Evolutionary conservation across 495 filamentous ascomycete genomes (phyloP).

Genomic region (Aspergillus bertholletiae): DNA sequence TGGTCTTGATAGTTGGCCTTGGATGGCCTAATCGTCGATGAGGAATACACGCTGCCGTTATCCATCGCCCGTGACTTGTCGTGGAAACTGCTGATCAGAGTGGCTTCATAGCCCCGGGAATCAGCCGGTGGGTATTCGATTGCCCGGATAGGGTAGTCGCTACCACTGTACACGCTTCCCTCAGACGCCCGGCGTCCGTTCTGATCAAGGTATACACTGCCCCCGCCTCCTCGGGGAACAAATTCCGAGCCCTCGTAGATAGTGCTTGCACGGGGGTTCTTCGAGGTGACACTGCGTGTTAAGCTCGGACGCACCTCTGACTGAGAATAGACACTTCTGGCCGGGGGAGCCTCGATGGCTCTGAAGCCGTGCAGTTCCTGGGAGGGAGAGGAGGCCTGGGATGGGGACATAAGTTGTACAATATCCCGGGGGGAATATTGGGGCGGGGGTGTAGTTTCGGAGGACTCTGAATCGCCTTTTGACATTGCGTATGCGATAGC

Average conservation of each 20-base stretch:
- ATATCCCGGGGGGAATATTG: slow-evolving; percentile 27
- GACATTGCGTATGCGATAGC: slow-evolving; percentile 71
- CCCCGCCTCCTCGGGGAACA: slow-evolving; percentile 16
- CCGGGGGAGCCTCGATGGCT: slow-evolving; percentile 43
- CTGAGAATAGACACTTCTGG: slow-evolving; percentile 34
- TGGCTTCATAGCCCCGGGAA: slow-evolving; percentile 32
- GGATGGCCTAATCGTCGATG: slow-evolving; percentile 44
- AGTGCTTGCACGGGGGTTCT: slow-evolving; percentile 41
- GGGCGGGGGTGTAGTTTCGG: slow-evolving; percentile 18
- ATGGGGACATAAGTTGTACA: slow-evolving; percentile 27
- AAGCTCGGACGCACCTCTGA: slow-evolving; percentile 28
- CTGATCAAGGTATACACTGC: slow-evolving; percentile 30
- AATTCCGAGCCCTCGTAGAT: slow-evolving; percentile 42
- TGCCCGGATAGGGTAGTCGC: slow-evolving; percentile 35
- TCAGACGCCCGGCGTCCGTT: slow-evolving; percentile 35
- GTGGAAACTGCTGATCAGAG: slow-evolving; percentile 39
- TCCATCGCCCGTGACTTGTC: slow-evolving; percentile 32
- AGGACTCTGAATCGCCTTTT: slow-evolving; percentile 42
- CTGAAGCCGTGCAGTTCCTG: slow-evolving; percentile 25
- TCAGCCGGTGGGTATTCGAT: slow-evolving; percentile 39
- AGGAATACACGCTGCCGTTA: slow-evolving; percentile 34
- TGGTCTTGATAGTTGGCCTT: slow-evolving; percentile 22
- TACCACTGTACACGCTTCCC: slow-evolving; percentile 33
- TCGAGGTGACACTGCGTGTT: slow-evolving; percentile 32
- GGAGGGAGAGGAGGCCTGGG: slow-evolving; percentile 19